Evolutionary conservation across 371 early-diverging fungal species (phyloP).

Genomic region (Circinella umbellata): DNA sequence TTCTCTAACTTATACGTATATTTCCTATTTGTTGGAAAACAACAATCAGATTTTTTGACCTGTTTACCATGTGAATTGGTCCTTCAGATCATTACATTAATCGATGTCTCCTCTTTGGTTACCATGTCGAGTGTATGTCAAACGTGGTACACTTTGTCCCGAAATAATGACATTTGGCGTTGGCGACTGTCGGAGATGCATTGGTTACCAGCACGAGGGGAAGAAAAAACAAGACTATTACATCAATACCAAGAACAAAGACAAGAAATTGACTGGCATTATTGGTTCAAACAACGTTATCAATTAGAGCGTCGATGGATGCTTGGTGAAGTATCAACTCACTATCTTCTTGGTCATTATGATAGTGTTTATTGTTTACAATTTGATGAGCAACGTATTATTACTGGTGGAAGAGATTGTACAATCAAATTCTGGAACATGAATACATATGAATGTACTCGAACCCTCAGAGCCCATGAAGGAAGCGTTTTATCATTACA

Average conservation of each 20-base stretch:
- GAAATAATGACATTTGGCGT: constrained; percentile 26
- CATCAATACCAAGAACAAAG: not conserved
- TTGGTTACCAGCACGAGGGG: constrained; percentile 13
- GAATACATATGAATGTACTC: constrained; percentile 49
- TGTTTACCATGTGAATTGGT: constrained; percentile 25
- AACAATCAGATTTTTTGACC: constrained; percentile 17
- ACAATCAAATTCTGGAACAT: constrained; percentile 89
- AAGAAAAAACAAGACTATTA: not conserved
- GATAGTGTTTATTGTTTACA: constrained; percentile 97
- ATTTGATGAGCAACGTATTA: constrained; percentile 79
- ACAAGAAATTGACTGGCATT: constrained; percentile 32
- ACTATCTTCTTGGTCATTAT: constrained; percentile 76
- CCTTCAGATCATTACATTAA: constrained; percentile 12
- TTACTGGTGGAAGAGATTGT: constrained; percentile 94
- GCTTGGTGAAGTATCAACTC: constrained; percentile 35
- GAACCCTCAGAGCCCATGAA: constrained; percentile 84
- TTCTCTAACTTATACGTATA: not conserved
- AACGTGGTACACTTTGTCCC: constrained; percentile 16
- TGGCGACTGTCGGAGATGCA: constrained; percentile 20
- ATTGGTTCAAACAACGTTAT: constrained; percentile 41
- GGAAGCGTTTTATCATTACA: constrained; percentile 92
- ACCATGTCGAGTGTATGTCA: constrained; percentile 10
- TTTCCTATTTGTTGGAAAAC: not conserved
- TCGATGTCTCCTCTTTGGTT: constrained; percentile 17
- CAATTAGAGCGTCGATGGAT: constrained; percentile 45